Evolutionary conservation across 1,284 basidiomycete genomes (phyloP).

Genomic region (Cutaneotrichosporon mucoides): DNA sequence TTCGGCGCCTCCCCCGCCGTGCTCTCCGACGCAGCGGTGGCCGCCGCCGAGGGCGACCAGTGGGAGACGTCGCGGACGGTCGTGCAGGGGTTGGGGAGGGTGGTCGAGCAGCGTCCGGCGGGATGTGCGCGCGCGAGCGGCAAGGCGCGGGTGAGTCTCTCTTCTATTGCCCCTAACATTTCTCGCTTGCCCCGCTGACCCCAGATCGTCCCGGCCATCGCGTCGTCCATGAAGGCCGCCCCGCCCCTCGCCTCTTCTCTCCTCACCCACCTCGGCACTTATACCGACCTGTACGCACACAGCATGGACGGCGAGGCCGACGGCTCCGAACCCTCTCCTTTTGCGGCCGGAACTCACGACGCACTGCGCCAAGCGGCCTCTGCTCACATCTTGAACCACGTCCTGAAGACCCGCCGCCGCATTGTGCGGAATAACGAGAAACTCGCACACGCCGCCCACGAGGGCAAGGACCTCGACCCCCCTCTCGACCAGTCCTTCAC

Average conservation of each 20-base stretch:
- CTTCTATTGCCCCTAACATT: background rate
- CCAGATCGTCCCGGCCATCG: conserved; percentile 58
- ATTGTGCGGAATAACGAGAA: conserved; percentile 94
- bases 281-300: conserved; percentile 71
- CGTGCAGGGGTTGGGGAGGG: conserved; percentile 53
- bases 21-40: conserved; percentile 23
- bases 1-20: conserved; percentile 39
- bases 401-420: conserved; percentile 84
- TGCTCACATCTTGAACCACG: conserved; percentile 76
- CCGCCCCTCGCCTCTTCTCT: conserved; percentile 58
- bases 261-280: conserved; percentile 53
- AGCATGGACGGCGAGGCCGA: conserved; percentile 54
- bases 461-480: conserved; percentile 53
- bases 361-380: conserved; percentile 62
- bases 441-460: conserved; percentile 59
- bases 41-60: conserved; percentile 26
- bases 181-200: no score
- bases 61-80: conserved; percentile 31
- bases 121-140: conserved; percentile 33
- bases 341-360: conserved; percentile 34
- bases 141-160: conserved; percentile 35
- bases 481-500: conserved; percentile 97
- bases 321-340: conserved; percentile 34
- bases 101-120: conserved; percentile 56
- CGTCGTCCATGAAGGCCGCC: conserved; percentile 37